These are phyloP conservation scores for Puccinia triticina DNA, from an alignment of 1,284 basidiomycete genomes.

Conservation along the genomic window DNA sequence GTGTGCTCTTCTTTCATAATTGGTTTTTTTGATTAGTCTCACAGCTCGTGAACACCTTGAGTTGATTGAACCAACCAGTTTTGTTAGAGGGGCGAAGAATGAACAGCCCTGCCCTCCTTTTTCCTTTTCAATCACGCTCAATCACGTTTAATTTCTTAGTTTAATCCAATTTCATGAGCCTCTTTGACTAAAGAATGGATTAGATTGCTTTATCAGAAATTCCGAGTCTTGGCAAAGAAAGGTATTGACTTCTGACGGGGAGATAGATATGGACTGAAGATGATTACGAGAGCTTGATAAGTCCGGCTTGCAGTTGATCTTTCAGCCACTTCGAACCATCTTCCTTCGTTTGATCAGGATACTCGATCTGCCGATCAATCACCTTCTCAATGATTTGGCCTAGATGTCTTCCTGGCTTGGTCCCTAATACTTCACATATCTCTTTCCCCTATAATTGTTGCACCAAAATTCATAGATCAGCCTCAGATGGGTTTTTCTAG, in stretches of 20 bases:
- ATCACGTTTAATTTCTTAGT: too few relatives aligned
- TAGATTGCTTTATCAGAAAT: too few relatives aligned
- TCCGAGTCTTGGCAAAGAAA: not conserved
- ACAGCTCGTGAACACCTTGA: too few relatives aligned
- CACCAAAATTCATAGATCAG: not conserved
- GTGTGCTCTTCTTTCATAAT: too few relatives aligned
- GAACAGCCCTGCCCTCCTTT: too few relatives aligned
- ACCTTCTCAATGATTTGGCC: slow-evolving; percentile 10
- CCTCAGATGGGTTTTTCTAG: not conserved
- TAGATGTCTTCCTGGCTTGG: slow-evolving; percentile 35
- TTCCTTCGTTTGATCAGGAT: slow-evolving; percentile 28
- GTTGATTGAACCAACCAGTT: too few relatives aligned
- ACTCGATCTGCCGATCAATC: slow-evolving; percentile 32
- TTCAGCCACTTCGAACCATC: slow-evolving; percentile 8
- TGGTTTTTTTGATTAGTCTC: too few relatives aligned
- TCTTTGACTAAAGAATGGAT: too few relatives aligned
- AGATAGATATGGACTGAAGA: not conserved
- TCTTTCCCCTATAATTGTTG: slow-evolving; percentile 37
- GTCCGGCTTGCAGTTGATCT: slow-evolving; percentile 11
- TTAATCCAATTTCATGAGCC: too few relatives aligned
- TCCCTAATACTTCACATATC: slow-evolving; percentile 36
- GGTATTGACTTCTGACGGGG: too few relatives aligned
- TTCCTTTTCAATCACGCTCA: too few relatives aligned
- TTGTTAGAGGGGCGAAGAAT: too few relatives aligned
- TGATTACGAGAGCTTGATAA: not conserved